Evolutionary conservation across 768 basidiomycete species (phyloP), one percentile per base, ranked within the genome.

Genomic region (Jaapia argillacea): DNA sequence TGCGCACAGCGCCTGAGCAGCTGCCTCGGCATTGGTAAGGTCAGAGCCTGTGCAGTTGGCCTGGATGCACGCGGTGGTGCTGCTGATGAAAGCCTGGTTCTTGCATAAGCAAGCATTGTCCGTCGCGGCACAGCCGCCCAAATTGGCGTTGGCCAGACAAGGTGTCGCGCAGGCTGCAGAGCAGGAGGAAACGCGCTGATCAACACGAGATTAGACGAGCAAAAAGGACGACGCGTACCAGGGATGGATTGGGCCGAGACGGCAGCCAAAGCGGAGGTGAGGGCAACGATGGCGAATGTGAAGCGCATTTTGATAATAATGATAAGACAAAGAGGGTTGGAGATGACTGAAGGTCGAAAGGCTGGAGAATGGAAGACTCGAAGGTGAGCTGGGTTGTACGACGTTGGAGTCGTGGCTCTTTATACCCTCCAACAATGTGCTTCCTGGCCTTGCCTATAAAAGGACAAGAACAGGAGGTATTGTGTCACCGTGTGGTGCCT

Each of bases 101-200:
- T 62, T 59, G 70, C 82, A 85, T 24, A 81, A 62, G 51, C 85
- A 88, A 22, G 50, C 48, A 54, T 71, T 63, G 61, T 85, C 76
- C n/a, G 58, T 58, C 3, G 57, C 6, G 12, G 43, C 12, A 63
- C 84, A 87, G 45, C 48, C 51, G 35, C 63, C 73, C 16, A 64
- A 49, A 50, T 70, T 54, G 5, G 75, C 68, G 44, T 47, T 56
- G 5, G 58, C 40, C 5, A 82, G 50, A 59, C 85, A 86, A 14
- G 57, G 0, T 0, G 13, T 14, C 2, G 77, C 70, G 53, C 83
- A 85, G 42, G 33, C 81, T 84, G 48, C 25, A 25, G 16, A 31
- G 14, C 24, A 40, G 41, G 51, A 27, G 46, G 23, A 12, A 24
- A 6, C 3, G 22, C 23, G 24, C 10, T 21, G 20, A 7, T 6